Conservation (phyloP, 2,329 filamentous ascomycete genomes). For the Neonectria neomacrospora region DNA sequence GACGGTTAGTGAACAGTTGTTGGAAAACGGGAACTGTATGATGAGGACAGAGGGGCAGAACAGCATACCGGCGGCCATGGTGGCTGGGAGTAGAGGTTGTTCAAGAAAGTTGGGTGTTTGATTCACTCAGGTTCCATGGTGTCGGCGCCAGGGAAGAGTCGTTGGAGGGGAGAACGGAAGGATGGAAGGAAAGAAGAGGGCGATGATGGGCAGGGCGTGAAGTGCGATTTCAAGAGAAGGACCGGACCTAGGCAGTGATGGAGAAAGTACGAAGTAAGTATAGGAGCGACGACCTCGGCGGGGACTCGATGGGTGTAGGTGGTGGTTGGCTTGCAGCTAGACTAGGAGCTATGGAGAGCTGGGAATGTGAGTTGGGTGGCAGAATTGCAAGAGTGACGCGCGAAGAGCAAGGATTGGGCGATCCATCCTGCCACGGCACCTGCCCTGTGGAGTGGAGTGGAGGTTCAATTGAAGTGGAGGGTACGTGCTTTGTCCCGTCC, state of each 20-base stretch:
- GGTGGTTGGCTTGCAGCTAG: slow-evolving; percentile 18
- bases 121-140: slow-evolving; percentile 38
- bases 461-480: slow-evolving; percentile 38
- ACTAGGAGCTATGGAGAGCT: slow-evolving; percentile 20
- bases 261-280: background rate
- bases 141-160: slow-evolving; percentile 23
- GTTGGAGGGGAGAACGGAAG: slow-evolving; percentile 12
- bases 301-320: slow-evolving; percentile 22
- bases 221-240: slow-evolving; percentile 17
- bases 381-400: slow-evolving; percentile 33
- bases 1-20: slow-evolving; percentile 32
- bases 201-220: slow-evolving; percentile 1
- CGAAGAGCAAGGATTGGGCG: slow-evolving; percentile 41
- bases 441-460: slow-evolving; percentile 9
- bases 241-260: slow-evolving; percentile 15
- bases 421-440: slow-evolving; percentile 19
- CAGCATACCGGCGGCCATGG: slow-evolving; percentile 44
- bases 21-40: background rate
- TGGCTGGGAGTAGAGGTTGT: slow-evolving; percentile 19
- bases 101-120: slow-evolving; percentile 24
- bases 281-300: slow-evolving; percentile 4
- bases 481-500: slow-evolving; percentile 23
- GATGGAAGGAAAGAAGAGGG: background rate
- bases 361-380: slow-evolving; percentile 32
- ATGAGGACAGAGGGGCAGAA: background rate